Evolutionary conservation across 441 rosid species (phyloP).

Genomic region (Dalechampia spathulata): DNA sequence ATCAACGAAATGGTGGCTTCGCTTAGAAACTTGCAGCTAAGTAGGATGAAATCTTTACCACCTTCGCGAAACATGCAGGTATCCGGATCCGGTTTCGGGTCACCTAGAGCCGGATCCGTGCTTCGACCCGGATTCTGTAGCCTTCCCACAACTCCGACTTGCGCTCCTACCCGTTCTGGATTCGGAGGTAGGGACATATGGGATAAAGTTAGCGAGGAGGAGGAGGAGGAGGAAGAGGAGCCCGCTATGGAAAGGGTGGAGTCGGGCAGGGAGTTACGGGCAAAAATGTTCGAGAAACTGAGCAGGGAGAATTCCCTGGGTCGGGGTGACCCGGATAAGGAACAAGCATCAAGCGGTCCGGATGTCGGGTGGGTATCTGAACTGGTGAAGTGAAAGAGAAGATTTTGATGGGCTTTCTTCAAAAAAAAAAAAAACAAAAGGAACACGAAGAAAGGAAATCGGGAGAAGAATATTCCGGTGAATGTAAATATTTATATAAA

Average conservation of each 20-base stretch:
- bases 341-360: conserved; percentile 23
- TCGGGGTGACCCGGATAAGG: conserved; percentile 19
- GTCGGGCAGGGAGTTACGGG: conserved; percentile 62
- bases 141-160: conserved; percentile 47
- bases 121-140: conserved; percentile 50
- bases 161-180: conserved; percentile 33
- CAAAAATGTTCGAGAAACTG: conserved; percentile 53
- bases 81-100: conserved; percentile 38
- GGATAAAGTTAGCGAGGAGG: conserved; percentile 35
- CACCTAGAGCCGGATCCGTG: conserved; percentile 41
- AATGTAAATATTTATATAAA: too few species aligned
- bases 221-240: too few species aligned
- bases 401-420: too few species aligned
- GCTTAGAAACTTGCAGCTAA: conserved; percentile 55
- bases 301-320: conserved; percentile 50
- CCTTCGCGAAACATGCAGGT: conserved; percentile 36
- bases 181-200: conserved; percentile 26
- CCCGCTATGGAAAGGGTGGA: conserved; percentile 80
- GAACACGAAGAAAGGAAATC: too few species aligned
- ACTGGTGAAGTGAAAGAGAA: conserved; percentile 33
- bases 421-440: too few species aligned
- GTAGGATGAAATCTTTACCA: conserved; percentile 53
- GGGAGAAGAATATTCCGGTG: too few species aligned
- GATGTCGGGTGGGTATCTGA: conserved; percentile 87
- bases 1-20: conserved; percentile 48